Evolutionary conservation across 2,329 filamentous ascomycete species (phyloP), one percentile per base, ranked within the genome.

Genomic region (Fusarium neocosmosporiellum): DNA sequence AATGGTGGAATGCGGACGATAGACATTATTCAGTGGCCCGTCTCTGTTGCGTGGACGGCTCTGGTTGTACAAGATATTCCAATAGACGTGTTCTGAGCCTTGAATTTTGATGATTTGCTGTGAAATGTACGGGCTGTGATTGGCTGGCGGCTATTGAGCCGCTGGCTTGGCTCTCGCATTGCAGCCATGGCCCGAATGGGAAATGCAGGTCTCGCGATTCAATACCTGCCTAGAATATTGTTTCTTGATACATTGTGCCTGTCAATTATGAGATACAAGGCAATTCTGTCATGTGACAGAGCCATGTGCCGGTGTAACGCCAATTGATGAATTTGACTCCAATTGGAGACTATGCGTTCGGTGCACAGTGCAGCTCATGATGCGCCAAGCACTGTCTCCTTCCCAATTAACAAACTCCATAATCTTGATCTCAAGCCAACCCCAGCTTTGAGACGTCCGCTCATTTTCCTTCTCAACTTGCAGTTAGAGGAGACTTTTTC

Each of bases 61-160:
- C 76, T 75, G 74, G 71, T 79, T 82, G 81, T 83, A 82, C 77
- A 82, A 82, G 80, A 82, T 80, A 79, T 79, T 78, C 72, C 76
- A 74, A 80, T 81, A 82, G 80, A 82, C 74, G 53, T 77, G 72
- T 77, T 75, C 68, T 78, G 70, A 77, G 68, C 70, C 61, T 65
- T 65, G 60, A 59, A 64, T 66, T 70, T 68, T 50, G 59, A 34
- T 58, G 37, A 59, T 43, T 59, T 73, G 73, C 63, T 77, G 75
- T 78, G 76, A 78, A 78, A 78, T 75, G 59, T 70, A 71, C 20
- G 50, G 46, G 31, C 57, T 63, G 33, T 78, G 76, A 78, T 78
- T 78, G 75, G 76, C 27, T 59, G 33, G 55, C 29, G 50, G 27
- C 1, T 43, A 16, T 39, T 7, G 29, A 54, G 43, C 6, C 24